These are phyloP conservation scores for Hanseniaspora hatyaiensis DNA, from an alignment of 805 yeast genomes.

Conservation along the genomic window DNA sequence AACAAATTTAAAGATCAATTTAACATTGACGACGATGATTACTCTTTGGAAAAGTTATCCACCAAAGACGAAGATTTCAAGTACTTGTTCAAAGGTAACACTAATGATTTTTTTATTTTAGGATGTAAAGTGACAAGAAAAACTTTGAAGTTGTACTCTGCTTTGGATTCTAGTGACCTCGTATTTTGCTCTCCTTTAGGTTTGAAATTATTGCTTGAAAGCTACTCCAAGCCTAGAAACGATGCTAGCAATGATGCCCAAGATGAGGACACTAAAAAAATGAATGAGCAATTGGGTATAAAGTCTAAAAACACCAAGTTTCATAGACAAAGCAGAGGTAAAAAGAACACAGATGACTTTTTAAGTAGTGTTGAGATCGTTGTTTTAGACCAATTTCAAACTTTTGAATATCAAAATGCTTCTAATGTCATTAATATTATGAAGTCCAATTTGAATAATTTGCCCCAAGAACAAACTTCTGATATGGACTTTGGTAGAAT, in stretches of 20 bases:
- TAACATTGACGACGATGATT: slow-evolving; percentile 38
- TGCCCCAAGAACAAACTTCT: slow-evolving; percentile 68
- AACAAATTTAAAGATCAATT: slow-evolving; percentile 66
- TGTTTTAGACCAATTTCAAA: slow-evolving; percentile 72
- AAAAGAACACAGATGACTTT: slow-evolving; percentile 63
- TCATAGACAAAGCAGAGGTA: slow-evolving; percentile 18
- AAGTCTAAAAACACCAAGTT: slow-evolving; percentile 16
- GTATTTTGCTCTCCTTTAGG: slow-evolving; percentile 90
- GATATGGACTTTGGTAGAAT: slow-evolving; percentile 78
- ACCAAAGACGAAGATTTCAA: slow-evolving; percentile 50
- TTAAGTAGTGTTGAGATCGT: slow-evolving; percentile 77
- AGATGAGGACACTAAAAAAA: slow-evolving; percentile 36
- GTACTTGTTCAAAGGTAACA: slow-evolving; percentile 71
- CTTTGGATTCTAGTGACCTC: slow-evolving; percentile 74
- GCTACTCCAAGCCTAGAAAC: slow-evolving; percentile 13
- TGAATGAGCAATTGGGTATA: slow-evolving; percentile 10
- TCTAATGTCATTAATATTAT: slow-evolving; percentile 59
- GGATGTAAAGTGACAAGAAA: slow-evolving; percentile 89
- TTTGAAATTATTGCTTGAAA: slow-evolving; percentile 50
- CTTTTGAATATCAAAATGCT: slow-evolving; percentile 87
- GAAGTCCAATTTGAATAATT: slow-evolving; percentile 56
- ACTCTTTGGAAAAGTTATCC: slow-evolving; percentile 47
- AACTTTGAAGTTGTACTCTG: slow-evolving; percentile 69
- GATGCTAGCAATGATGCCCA: slow-evolving; percentile 30
- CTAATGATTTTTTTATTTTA: slow-evolving; percentile 79